These are phyloP conservation scores for Epichloe hybrida DNA, from an alignment of 2,329 filamentous ascomycete species.

Conservation along the genomic window DNA sequence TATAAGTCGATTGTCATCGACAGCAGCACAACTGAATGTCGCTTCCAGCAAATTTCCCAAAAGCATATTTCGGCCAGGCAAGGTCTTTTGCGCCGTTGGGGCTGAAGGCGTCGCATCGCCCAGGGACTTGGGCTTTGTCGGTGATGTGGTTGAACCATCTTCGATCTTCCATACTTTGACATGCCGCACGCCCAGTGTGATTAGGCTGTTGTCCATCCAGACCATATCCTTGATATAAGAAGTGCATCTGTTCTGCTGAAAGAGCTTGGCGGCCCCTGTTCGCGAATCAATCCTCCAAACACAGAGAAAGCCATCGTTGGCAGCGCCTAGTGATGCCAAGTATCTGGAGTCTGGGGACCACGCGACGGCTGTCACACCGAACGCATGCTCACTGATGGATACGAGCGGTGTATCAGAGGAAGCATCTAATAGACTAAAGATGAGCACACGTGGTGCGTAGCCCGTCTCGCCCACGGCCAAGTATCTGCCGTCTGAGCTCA, in stretches of 20 bases:
- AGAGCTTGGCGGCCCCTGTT: slow-evolving; percentile 63
- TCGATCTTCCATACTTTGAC: slow-evolving; percentile 88
- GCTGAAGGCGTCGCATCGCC: slow-evolving; percentile 24
- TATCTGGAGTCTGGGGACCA: slow-evolving; percentile 82
- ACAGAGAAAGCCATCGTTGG: slow-evolving; percentile 89
- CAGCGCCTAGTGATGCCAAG: slow-evolving; percentile 74
- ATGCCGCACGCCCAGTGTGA: slow-evolving; percentile 83
- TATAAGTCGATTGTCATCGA: slow-evolving; percentile 62
- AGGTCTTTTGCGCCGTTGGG: slow-evolving; percentile 38
- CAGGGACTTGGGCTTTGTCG: slow-evolving; percentile 46
- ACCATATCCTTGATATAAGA: slow-evolving; percentile 73
- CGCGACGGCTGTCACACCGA: slow-evolving; percentile 75
- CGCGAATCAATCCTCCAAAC: slow-evolving; percentile 79
- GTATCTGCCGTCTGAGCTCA: slow-evolving; percentile 77
- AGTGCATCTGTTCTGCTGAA: slow-evolving; percentile 85
- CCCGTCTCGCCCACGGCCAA: slow-evolving; percentile 92
- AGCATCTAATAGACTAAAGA: slow-evolving; percentile 73
- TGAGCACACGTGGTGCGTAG: slow-evolving; percentile 78
- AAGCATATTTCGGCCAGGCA: slow-evolving; percentile 78
- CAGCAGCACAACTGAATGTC: slow-evolving; percentile 70
- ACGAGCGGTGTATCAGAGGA: slow-evolving; percentile 73
- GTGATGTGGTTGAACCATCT: slow-evolving; percentile 45
- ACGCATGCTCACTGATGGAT: slow-evolving; percentile 77
- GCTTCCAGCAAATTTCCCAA: slow-evolving; percentile 70
- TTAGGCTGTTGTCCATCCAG: slow-evolving; percentile 73